A percentile compares a stretch with the other conserved stretches of the same genome.
phyloP scores from a whole-genome alignment of 495 filamentous ascomycete genomes.

The Achaetomiella virescens region DNA sequence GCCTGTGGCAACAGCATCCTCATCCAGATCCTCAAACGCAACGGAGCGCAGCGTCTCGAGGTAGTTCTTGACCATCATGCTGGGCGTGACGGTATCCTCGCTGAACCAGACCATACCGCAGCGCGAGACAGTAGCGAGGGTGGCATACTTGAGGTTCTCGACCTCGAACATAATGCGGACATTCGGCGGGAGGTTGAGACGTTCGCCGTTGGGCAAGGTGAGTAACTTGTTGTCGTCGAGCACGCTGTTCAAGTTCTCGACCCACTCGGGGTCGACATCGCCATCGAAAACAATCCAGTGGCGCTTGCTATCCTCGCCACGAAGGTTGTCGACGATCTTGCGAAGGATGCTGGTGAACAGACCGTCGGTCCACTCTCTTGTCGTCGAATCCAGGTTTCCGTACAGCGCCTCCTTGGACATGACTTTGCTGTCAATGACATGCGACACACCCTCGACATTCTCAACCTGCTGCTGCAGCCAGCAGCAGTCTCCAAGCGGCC shows the following conservation, averaged over 20 bases:
- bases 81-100: slow-evolving; percentile 86
- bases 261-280: slow-evolving; percentile 98
- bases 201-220: slow-evolving; percentile 94
- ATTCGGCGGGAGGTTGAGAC: slow-evolving; percentile 86
- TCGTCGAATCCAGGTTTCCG: slow-evolving; percentile 91
- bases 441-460: slow-evolving; percentile 84
- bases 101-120: slow-evolving; percentile 99
- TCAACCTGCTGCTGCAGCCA: slow-evolving; percentile 87
- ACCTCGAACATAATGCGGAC: slow-evolving; percentile 99
- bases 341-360: slow-evolving; percentile 95
- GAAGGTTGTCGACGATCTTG: slow-evolving; percentile 97
- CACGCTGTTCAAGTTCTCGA: slow-evolving; percentile 98
- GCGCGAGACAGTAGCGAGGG: slow-evolving; percentile 92
- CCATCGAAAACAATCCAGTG: slow-evolving; percentile 99
- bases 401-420: slow-evolving; percentile 99
- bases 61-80: slow-evolving; percentile 91
- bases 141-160: slow-evolving; percentile 96
- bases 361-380: slow-evolving; percentile 96
- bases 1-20: slow-evolving; percentile 77
- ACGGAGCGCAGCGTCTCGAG: slow-evolving; percentile 72
- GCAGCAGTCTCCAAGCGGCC: slow-evolving; percentile 85
- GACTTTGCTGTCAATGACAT: slow-evolving; percentile 98
- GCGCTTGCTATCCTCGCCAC: slow-evolving; percentile 90
- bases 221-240: slow-evolving; percentile 97
- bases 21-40: slow-evolving; percentile 88